These are phyloP conservation scores for Rhodotorula glutinis DNA, from an alignment of 1,284 basidiomycete genomes.

Conservation along the genomic window DNA sequence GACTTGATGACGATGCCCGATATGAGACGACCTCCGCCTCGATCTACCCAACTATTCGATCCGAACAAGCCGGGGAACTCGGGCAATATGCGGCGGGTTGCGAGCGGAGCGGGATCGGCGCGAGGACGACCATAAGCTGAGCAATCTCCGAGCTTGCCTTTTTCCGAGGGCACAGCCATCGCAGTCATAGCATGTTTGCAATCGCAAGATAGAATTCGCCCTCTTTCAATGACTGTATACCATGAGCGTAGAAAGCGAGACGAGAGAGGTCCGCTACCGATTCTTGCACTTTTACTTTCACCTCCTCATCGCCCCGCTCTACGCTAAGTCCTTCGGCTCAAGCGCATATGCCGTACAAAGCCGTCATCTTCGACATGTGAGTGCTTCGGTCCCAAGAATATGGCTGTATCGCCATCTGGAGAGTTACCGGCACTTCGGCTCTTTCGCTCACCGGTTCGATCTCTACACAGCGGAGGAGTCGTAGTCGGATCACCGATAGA, in stretches of 20 bases:
- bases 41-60: constrained; percentile 33
- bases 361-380: constrained; percentile 46
- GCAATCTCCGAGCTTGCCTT: not conserved
- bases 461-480: constrained; percentile 44
- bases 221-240: too few species aligned
- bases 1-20: constrained; percentile 22
- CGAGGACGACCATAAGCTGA: not conserved
- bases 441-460: not conserved
- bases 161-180: too few species aligned
- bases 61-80: constrained; percentile 20
- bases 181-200: too few species aligned
- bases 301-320: too few species aligned
- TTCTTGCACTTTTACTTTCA: too few species aligned
- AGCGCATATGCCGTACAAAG: constrained; percentile 21
- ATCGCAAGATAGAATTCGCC: too few species aligned
- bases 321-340: too few species aligned
- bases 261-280: too few species aligned
- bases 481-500: constrained; percentile 47
- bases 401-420: not conserved
- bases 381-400: not conserved
- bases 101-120: not conserved
- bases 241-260: too few species aligned
- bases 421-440: not conserved
- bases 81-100: constrained; percentile 4
- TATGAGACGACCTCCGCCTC: constrained; percentile 35